These are phyloP conservation scores for Pleodorina starrii DNA, from an alignment of 139 green algal genomes.

Conservation along the genomic window DNA sequence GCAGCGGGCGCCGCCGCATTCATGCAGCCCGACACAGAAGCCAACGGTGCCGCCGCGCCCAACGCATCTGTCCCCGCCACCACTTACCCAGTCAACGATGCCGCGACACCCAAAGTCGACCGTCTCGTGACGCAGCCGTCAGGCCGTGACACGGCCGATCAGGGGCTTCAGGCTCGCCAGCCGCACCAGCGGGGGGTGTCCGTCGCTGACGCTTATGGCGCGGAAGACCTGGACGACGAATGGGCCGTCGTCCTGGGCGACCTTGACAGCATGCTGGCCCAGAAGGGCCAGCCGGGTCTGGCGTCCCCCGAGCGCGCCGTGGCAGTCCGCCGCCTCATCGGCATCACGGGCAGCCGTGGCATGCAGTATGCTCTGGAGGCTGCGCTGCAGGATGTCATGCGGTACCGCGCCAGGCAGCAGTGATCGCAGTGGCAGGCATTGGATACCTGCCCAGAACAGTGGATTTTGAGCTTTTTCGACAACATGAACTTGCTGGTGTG, in stretches of 20 bases:
- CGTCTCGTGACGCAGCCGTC: background rate
- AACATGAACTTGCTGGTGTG: too few species aligned
- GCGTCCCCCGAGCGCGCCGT: constrained; percentile 25
- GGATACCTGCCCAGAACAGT: too few species aligned
- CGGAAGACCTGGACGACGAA: constrained; percentile 15
- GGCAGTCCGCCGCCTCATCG: constrained; percentile 18
- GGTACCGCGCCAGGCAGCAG: background rate
- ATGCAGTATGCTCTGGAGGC: constrained; percentile 6
- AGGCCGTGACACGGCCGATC: background rate
- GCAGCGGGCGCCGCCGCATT: background rate
- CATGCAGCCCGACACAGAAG: background rate
- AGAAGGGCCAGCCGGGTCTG: constrained; percentile 1
- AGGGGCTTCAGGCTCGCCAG: background rate
- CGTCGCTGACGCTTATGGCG: background rate
- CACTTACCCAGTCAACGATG: background rate
- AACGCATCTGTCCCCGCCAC: background rate
- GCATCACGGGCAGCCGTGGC: constrained; percentile 27
- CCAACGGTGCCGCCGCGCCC: background rate
- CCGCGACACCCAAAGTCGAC: background rate
- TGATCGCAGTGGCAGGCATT: too few species aligned
- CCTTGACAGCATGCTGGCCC: background rate
- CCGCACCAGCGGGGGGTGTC: background rate
- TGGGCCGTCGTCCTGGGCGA: constrained; percentile 37
- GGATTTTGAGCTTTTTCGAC: too few species aligned
- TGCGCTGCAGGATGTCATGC: constrained; percentile 27